Percentiles rank a stretch among this genome's conserved stretches.
Evolutionary conservation across 768 basidiomycete genomes (phyloP).

Genomic region (Amanita pallidorosea): DNA sequence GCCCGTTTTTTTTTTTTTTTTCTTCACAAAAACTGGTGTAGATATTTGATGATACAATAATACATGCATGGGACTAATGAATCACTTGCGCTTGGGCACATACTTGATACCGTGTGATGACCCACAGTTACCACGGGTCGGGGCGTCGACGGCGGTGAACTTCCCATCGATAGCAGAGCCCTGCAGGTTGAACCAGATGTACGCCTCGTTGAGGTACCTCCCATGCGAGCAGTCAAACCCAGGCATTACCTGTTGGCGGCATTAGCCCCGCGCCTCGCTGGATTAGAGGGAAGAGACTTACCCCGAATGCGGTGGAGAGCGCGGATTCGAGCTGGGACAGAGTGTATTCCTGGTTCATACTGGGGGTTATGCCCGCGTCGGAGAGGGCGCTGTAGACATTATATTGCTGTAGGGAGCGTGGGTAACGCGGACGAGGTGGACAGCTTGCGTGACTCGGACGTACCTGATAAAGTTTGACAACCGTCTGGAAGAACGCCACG

Average conservation of each 20-base stretch:
- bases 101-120: not conserved
- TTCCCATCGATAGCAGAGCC: conserved; percentile 47
- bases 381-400: not conserved
- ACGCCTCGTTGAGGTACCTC: conserved; percentile 26
- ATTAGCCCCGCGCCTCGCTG: not conserved
- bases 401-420: not conserved
- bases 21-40: too few relatives aligned
- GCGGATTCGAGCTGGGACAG: not conserved
- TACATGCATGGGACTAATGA: too few relatives aligned
- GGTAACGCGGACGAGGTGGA: not conserved
- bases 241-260: conserved; percentile 28
- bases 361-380: not conserved
- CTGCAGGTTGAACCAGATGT: conserved; percentile 45
- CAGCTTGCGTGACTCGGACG: not conserved
- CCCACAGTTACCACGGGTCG: not conserved
- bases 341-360: not conserved
- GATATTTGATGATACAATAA: too few relatives aligned
- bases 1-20: too few relatives aligned
- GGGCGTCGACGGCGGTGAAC: conserved; percentile 22
- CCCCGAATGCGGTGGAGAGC: not conserved
- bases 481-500: conserved; percentile 43
- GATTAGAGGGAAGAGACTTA: not conserved
- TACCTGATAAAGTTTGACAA: conserved; percentile 9
- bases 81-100: not conserved
- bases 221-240: conserved; percentile 30